Conservation (phyloP, 75 land plant genomes). For the Cupressus sempervirens region DNA sequence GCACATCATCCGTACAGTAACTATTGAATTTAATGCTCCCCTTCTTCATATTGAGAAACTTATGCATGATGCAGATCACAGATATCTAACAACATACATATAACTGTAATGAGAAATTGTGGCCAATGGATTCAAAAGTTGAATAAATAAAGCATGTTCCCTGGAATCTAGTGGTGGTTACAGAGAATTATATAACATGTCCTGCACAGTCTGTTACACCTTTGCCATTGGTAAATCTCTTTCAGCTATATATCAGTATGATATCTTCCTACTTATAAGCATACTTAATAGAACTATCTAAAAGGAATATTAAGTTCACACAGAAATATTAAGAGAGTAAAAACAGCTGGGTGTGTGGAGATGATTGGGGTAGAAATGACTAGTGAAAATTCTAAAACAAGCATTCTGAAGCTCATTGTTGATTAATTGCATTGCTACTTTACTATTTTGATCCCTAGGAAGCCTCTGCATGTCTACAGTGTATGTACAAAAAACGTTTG, state of each 20-base stretch:
- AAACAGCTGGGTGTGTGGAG: not conserved
- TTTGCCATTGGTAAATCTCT: not conserved
- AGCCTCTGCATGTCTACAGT: not conserved
- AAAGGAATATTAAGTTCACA: not conserved
- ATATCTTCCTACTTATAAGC: not conserved
- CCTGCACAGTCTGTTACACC: not conserved
- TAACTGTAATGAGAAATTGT: not conserved
- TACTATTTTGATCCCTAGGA: not conserved
- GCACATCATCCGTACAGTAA: not conserved
- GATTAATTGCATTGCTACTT: not conserved
- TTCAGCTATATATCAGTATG: not conserved
- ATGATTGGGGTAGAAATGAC: not conserved
- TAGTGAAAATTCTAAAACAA: not conserved
- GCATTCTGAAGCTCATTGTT: not conserved
- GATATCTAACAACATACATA: not conserved
- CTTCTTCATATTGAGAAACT: not conserved
- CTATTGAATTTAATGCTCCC: not conserved
- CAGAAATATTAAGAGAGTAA: not conserved
- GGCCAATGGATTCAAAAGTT: not conserved
- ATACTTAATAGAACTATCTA: not conserved
- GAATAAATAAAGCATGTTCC: not conserved
- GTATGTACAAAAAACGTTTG: too few relatives aligned
- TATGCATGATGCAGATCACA: not conserved
- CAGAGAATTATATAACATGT: not conserved
- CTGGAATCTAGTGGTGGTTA: not conserved